Evolutionary conservation across 1,284 basidiomycete species (phyloP), one percentile per base, ranked within the genome.

Genomic region (Cerioporus squamosus): DNA sequence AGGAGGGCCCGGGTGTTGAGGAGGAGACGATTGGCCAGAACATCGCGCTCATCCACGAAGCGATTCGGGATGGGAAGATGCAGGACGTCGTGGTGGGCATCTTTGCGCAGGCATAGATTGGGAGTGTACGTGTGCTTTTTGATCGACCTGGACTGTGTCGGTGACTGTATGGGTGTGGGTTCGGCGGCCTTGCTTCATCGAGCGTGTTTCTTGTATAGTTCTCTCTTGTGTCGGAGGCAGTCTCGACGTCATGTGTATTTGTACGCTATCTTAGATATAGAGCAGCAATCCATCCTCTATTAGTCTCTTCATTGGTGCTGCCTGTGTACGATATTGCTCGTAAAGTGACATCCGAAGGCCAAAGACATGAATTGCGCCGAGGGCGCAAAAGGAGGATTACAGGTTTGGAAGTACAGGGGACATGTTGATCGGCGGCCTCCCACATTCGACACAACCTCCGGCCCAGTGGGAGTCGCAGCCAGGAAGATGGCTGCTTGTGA

Each of bases 31-130:
- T 88, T 49, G 91, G 91, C 0, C 81, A 87, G 66, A 84, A 84
- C 64, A 78, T 91, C 17, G 80, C 87, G 2, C 73, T 84, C 48
- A 90, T 92, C 53, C 84, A 91, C 61, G 88, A 92, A 77, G 83
- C 87, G 17, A 86, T 87, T 61, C 81, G 90, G 24, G 89, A 93
- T 69, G 90, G 90, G 23, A 83, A 87, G 70, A 76, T 93, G 70
- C 84, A 87, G 64, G 71, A 79, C 17, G 75, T 85, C 39, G 77
- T 91, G 50, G 83, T 80, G 6, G 72, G 72, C 31, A 72, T 86
- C 54, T 86, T 89, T 64, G 72, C 67, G 36, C 26, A 29, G 26
- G 26, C 26, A 29, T 66, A 63, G 62, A 63, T 14, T 43, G 33
- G 14, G 6, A 26, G 42, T 24, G 44, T 31, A 10, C 12, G 24